Conservation (phyloP, 2,329 filamentous ascomycete genomes). For the Alternaria triticimaculans region DNA sequence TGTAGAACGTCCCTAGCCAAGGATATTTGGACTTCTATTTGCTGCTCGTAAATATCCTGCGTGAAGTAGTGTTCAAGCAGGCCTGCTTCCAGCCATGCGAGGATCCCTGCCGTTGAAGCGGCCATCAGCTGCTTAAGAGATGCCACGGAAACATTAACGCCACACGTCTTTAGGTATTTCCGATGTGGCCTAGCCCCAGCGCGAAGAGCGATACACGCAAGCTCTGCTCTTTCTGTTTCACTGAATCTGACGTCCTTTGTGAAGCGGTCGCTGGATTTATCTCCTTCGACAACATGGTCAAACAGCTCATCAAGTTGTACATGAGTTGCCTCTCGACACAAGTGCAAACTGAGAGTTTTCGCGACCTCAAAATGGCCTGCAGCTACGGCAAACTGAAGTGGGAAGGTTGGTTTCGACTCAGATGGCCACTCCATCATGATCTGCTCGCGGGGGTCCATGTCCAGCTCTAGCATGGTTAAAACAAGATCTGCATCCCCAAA, state of each 20-base stretch:
- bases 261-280: too few species aligned
- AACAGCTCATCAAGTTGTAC: not conserved
- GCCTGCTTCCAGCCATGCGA: not conserved
- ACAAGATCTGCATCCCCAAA: not conserved
- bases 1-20: not conserved
- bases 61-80: not conserved
- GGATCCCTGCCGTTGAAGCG: not conserved
- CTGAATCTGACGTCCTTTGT: too few species aligned
- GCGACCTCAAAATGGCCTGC: not conserved
- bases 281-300: too few species aligned
- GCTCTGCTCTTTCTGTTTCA: not conserved
- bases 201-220: not conserved
- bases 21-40: not conserved
- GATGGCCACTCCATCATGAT: not conserved
- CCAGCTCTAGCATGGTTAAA: not conserved
- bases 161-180: too few species aligned
- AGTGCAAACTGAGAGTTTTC: rapidly evolving
- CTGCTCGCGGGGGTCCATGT: not conserved
- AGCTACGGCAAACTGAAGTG: not conserved
- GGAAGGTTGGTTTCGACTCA: not conserved
- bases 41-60: too few species aligned
- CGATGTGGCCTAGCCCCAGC: not conserved
- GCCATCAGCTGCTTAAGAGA: not conserved
- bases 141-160: not conserved
- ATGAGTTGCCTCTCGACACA: not conserved